Conservation (phyloP, 805 yeast genomes). For the Wickerhamiella galacta region DNA sequence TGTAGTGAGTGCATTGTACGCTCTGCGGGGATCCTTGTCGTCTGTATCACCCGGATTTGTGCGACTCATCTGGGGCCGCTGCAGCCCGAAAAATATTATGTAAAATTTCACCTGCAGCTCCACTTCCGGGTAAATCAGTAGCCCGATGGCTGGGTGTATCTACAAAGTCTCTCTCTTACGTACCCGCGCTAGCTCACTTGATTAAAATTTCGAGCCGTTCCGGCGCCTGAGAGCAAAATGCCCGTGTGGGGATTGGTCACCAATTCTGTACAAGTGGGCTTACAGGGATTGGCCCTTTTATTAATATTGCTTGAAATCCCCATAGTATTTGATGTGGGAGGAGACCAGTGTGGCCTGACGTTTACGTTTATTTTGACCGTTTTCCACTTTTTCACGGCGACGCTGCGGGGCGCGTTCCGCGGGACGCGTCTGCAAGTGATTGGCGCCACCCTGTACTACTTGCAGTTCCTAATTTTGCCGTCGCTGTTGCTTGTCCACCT, state of each 20-base stretch:
- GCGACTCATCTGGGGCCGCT: too few relatives aligned
- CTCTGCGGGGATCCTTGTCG: too few relatives aligned
- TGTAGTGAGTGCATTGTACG: slow-evolving; percentile 52
- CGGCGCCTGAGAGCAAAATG: too few relatives aligned
- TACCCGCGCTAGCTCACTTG: too few relatives aligned
- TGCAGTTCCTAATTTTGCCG: slow-evolving; percentile 73
- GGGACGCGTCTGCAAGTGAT: slow-evolving; percentile 23
- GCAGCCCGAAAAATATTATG: too few relatives aligned
- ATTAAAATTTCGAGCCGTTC: too few relatives aligned
- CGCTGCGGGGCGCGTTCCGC: slow-evolving; percentile 40
- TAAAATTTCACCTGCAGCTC: too few relatives aligned
- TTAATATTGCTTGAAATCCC: slow-evolving; percentile 52
- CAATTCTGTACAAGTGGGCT: background rate
- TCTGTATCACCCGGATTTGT: too few relatives aligned
- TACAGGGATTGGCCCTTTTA: slow-evolving; percentile 5
- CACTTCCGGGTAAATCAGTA: too few relatives aligned
- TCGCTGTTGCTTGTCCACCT: slow-evolving; percentile 48
- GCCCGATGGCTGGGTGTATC: too few relatives aligned
- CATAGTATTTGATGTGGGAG: slow-evolving; percentile 86
- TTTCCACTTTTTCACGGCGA: slow-evolving; percentile 55
- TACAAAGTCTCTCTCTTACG: too few relatives aligned
- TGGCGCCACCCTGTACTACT: slow-evolving; percentile 38
- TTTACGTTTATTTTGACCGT: slow-evolving; percentile 59
- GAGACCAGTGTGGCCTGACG: slow-evolving; percentile 74
- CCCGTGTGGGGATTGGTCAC: too few relatives aligned